Percentiles rank a stretch among this genome's conserved stretches.
Evolutionary conservation across 805 yeast genomes (phyloP).

Genomic region (Ogataea populi-albae): DNA sequence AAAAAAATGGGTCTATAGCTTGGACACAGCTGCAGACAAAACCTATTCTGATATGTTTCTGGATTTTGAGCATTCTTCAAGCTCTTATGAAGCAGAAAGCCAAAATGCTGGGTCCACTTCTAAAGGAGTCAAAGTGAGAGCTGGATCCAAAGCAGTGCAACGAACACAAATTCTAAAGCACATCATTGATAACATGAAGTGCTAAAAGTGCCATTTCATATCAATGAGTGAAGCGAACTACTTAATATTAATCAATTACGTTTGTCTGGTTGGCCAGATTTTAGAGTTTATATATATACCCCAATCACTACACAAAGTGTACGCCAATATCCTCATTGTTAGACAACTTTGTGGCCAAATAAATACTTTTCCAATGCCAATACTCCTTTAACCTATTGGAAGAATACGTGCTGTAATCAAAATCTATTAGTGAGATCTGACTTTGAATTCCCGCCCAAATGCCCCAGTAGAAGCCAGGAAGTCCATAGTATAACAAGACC

Average conservation of each 20-base stretch:
- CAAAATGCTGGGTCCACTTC: neutral
- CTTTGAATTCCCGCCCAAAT: slow-evolving; percentile 79
- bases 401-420: slow-evolving; percentile 64
- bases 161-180: slow-evolving; percentile 18
- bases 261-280: too few species aligned
- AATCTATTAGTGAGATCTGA: slow-evolving; percentile 65
- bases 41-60: slow-evolving; percentile 30
- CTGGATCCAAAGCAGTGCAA: slow-evolving; percentile 16
- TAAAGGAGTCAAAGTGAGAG: slow-evolving; percentile 9
- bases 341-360: slow-evolving; percentile 8
- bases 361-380: slow-evolving; percentile 58
- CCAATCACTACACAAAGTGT: neutral
- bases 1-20: slow-evolving; percentile 61
- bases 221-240: neutral
- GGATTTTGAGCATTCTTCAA: slow-evolving; percentile 8
- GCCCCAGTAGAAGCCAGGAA: slow-evolving; percentile 86
- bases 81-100: slow-evolving; percentile 1
- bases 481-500: slow-evolving; percentile 60
- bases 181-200: slow-evolving; percentile 16
- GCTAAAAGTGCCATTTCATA: neutral
- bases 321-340: neutral
- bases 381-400: slow-evolving; percentile 61
- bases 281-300: too few species aligned
- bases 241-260: too few species aligned
- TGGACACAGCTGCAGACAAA: slow-evolving; percentile 44